Evolutionary conservation across 208 protist species (phyloP).

Genomic region (Acanthamoeba royreba): DNA sequence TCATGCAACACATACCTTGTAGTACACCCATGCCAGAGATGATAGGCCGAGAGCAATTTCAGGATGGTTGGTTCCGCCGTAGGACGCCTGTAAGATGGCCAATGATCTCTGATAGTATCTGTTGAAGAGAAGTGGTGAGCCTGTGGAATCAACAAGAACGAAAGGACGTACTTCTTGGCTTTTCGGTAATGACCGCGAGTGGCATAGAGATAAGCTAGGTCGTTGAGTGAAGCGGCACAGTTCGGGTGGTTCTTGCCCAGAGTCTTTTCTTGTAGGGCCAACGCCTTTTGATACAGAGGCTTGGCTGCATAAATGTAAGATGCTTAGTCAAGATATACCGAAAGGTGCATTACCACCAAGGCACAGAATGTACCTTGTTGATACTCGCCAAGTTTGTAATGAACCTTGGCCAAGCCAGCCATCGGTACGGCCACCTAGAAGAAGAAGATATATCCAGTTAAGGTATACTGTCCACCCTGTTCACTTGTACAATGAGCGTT

Average conservation of each 20-base stretch:
- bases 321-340: neutral
- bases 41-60: slow-evolving; percentile 9
- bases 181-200: slow-evolving; percentile 36
- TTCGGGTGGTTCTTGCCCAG: slow-evolving; percentile 37
- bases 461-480: neutral
- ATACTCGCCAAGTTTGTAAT: slow-evolving; percentile 49
- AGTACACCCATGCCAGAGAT: slow-evolving; percentile 41
- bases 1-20: slow-evolving; percentile 5
- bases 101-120: slow-evolving; percentile 22
- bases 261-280: slow-evolving; percentile 44
- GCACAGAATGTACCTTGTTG: neutral
- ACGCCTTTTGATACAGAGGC: slow-evolving; percentile 28
- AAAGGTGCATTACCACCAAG: neutral
- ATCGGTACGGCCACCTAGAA: neutral
- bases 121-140: neutral
- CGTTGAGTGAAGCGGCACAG: slow-evolving; percentile 35
- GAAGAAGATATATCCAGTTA: neutral
- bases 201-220: slow-evolving; percentile 42
- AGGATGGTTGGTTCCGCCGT: slow-evolving; percentile 31
- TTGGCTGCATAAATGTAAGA: neutral
- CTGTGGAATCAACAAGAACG: neutral
- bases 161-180: neutral
- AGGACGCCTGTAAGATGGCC: slow-evolving; percentile 22
- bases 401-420: slow-evolving; percentile 34
- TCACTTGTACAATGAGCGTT: neutral